Evolutionary conservation across 805 yeast species (phyloP).

Genomic region (Candida manassasensis): DNA sequence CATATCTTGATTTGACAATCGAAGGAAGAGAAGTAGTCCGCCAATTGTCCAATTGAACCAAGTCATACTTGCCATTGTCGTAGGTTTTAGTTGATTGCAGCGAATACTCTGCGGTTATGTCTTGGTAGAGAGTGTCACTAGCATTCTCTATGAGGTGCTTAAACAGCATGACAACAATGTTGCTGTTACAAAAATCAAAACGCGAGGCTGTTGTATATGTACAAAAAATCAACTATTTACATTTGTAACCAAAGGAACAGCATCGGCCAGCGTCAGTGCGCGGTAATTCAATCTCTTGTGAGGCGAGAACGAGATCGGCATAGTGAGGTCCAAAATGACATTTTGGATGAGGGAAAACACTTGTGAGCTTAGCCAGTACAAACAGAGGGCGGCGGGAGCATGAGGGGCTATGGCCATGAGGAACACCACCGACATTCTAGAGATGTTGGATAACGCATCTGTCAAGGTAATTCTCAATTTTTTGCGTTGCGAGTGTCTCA

Average conservation of each 20-base stretch:
- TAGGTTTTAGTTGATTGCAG: slow-evolving; percentile 21
- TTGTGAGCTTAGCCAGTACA: slow-evolving; percentile 92
- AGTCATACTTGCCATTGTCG: slow-evolving; percentile 20
- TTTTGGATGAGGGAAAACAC: slow-evolving; percentile 73
- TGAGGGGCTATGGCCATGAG: slow-evolving; percentile 82
- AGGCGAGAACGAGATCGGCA: slow-evolving; percentile 57
- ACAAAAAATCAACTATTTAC: not conserved
- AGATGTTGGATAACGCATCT: slow-evolving; percentile 62
- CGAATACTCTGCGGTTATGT: slow-evolving; percentile 24
- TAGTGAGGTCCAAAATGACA: slow-evolving; percentile 54
- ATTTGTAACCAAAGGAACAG: slow-evolving; percentile 5
- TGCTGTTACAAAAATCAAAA: not conserved
- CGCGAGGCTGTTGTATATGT: slow-evolving; percentile 3
- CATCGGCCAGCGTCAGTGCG: slow-evolving; percentile 8
- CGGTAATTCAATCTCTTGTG: slow-evolving; percentile 26
- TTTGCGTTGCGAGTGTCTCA: slow-evolving; percentile 39
- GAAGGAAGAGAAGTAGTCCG: slow-evolving; percentile 25
- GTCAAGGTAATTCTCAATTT: slow-evolving; percentile 51
- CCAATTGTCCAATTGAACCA: slow-evolving; percentile 38
- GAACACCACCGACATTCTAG: slow-evolving; percentile 71
- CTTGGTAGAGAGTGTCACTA: slow-evolving; percentile 20
- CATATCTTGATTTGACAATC: slow-evolving; percentile 18
- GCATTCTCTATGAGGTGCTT: slow-evolving; percentile 13
- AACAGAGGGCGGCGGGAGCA: slow-evolving; percentile 74
- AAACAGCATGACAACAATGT: not conserved